Percentiles rank a stretch among this genome's conserved stretches.
Evolutionary conservation across 1,284 basidiomycete genomes (phyloP).

Genomic region (Rhodotorula mucilaginosa): DNA sequence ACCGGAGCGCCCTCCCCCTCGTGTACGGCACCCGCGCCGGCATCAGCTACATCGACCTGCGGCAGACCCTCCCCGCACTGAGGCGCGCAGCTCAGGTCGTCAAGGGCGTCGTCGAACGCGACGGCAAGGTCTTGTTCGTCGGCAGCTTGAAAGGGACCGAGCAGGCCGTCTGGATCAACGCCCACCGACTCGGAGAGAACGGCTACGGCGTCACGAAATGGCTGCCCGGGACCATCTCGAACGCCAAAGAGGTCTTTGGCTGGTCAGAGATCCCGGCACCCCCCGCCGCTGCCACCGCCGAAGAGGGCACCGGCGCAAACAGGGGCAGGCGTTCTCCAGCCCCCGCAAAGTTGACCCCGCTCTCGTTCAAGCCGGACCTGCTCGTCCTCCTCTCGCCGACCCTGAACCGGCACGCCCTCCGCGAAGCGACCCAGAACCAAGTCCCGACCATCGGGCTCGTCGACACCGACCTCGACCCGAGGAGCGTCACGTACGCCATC

Average conservation of each 20-base stretch:
- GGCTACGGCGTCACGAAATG: slow-evolving; percentile 84
- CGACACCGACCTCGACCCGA: slow-evolving; percentile 93
- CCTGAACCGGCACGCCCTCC: slow-evolving; percentile 47
- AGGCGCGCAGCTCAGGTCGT: slow-evolving; percentile 85
- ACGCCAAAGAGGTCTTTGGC: slow-evolving; percentile 61
- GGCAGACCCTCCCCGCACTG: slow-evolving; percentile 87
- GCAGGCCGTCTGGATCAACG: slow-evolving; percentile 69
- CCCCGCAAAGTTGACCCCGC: slow-evolving; percentile 16
- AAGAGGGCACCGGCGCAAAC: not conserved
- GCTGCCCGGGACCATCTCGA: slow-evolving; percentile 92
- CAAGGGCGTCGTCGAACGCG: slow-evolving; percentile 72
- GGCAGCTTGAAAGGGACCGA: slow-evolving; percentile 53
- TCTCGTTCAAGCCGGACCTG: slow-evolving; percentile 42
- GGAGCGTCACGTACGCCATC: slow-evolving; percentile 96
- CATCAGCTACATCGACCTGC: slow-evolving; percentile 90
- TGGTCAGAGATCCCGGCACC: slow-evolving; percentile 35
- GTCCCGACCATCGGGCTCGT: slow-evolving; percentile 62
- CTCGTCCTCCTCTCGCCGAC: slow-evolving; percentile 44
- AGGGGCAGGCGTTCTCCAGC: not conserved
- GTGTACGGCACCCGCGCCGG: slow-evolving; percentile 89
- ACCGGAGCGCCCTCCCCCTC: slow-evolving; percentile 85
- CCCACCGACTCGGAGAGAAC: slow-evolving; percentile 67
- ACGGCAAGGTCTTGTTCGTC: slow-evolving; percentile 85
- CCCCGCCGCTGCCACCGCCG: not conserved
- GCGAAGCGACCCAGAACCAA: slow-evolving; percentile 51